Percentiles rank a stretch among this genome's conserved stretches.
These are phyloP conservation scores for Xylaria venustula DNA, from an alignment of 495 filamentous ascomycete genomes.

Conservation along the genomic window DNA sequence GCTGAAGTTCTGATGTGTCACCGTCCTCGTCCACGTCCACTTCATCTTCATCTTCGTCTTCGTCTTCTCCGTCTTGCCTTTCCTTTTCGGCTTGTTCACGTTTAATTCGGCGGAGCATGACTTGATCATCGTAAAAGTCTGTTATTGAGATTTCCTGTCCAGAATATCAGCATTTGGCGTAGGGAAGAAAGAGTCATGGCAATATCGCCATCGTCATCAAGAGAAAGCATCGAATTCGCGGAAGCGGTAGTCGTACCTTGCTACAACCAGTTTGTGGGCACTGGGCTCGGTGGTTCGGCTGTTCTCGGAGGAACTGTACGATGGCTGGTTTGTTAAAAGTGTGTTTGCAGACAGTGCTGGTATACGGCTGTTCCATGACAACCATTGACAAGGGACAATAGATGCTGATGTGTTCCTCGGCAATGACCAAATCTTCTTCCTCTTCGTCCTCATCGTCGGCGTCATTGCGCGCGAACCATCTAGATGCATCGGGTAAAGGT, in stretches of 20 bases:
- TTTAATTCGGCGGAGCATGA: conserved; percentile 42
- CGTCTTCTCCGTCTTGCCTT: conserved; percentile 16
- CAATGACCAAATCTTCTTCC: conserved; percentile 76
- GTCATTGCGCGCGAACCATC: conserved; percentile 63
- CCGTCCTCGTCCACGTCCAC: conserved; percentile 28
- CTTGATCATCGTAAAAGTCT: conserved; percentile 42
- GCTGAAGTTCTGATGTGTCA: conserved; percentile 19
- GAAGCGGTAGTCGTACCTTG: conserved; percentile 29
- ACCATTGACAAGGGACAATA: conserved; percentile 81
- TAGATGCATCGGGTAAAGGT: conserved; percentile 64
- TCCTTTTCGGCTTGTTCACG: conserved; percentile 32
- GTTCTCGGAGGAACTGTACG: conserved; percentile 55
- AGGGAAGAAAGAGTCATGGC: neutral
- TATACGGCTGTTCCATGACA: conserved; percentile 69
- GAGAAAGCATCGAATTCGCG: too few relatives aligned
- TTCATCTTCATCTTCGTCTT: conserved; percentile 22
- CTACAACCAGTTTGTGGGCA: conserved; percentile 46
- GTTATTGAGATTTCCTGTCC: conserved; percentile 32
- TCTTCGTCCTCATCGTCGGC: conserved; percentile 39
- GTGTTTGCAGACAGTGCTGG: conserved; percentile 76
- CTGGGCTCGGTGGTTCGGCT: conserved; percentile 24
- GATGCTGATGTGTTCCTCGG: conserved; percentile 64
- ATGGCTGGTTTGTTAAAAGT: conserved; percentile 79
- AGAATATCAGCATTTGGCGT: conserved; percentile 6
- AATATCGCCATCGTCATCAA: neutral